A percentile compares a stretch with the other conserved stretches of the same genome.
Evolutionary conservation across 805 yeast species (phyloP).

Genomic region (Candida loeiensis): DNA sequence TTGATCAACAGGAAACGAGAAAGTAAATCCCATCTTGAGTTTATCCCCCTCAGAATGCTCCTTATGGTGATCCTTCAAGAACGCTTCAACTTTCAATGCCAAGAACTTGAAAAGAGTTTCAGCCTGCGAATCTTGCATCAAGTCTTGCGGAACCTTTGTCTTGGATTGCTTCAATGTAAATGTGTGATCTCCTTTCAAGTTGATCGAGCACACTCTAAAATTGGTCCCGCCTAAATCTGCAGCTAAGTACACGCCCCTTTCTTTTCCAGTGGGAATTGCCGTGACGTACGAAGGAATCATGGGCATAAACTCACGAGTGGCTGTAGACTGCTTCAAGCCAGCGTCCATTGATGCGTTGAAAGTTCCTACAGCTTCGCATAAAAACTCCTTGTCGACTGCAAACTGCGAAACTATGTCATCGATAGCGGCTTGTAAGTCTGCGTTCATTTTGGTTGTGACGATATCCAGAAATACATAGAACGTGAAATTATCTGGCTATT

Average conservation of each 20-base stretch:
- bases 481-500: not conserved
- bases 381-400: constrained; percentile 38
- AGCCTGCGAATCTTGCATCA: constrained; percentile 62
- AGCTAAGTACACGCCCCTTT: constrained; percentile 78
- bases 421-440: constrained; percentile 21
- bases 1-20: constrained; percentile 90
- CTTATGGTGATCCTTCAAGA: constrained; percentile 64
- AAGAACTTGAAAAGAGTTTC: constrained; percentile 70
- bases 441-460: constrained; percentile 12
- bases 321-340: constrained; percentile 47
- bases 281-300: constrained; percentile 95
- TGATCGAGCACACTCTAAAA: constrained; percentile 88
- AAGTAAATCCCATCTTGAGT: constrained; percentile 86
- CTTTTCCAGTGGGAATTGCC: constrained; percentile 78
- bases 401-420: constrained; percentile 40
- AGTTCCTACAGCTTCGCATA: constrained; percentile 47
- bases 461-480: not conserved
- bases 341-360: constrained; percentile 59
- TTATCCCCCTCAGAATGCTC: constrained; percentile 28
- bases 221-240: constrained; percentile 97
- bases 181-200: constrained; percentile 73
- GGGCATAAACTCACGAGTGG: constrained; percentile 50
- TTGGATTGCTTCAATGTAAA: constrained; percentile 74
- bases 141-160: constrained; percentile 71
- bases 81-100: constrained; percentile 65